Percentiles rank a stretch among this genome's conserved stretches.
Evolutionary conservation across 2,329 filamentous ascomycete species (phyloP).

Genomic region (Penicillium palitans): DNA sequence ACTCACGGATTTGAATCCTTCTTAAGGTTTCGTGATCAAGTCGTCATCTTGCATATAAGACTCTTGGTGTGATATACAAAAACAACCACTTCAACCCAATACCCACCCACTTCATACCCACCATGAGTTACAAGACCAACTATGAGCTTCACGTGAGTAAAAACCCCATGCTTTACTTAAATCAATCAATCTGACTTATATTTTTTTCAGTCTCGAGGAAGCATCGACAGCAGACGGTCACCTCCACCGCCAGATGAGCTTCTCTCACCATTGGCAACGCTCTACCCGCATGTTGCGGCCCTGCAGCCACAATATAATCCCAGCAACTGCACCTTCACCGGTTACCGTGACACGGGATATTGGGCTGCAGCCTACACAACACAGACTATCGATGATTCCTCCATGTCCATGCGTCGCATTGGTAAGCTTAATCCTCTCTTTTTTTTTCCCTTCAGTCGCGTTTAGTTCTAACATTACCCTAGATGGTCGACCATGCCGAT

Average conservation of each 20-base stretch:
- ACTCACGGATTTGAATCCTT: background rate
- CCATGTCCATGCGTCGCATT: constrained; percentile 22
- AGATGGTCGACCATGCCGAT: constrained; percentile 31
- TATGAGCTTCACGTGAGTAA: constrained; percentile 41
- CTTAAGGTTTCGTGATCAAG: background rate
- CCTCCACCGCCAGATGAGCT: constrained; percentile 32
- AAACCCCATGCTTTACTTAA: background rate
- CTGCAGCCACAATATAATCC: constrained; percentile 37
- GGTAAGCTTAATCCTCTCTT: constrained; percentile 23
- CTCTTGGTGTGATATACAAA: background rate
- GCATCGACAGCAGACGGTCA: constrained; percentile 30
- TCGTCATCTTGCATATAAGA: constrained; percentile 4
- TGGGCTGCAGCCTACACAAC: constrained; percentile 36
- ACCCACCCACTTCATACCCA: constrained; percentile 11
- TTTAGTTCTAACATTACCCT: constrained; percentile 14
- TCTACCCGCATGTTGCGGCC: constrained; percentile 42
- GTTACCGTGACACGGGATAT: constrained; percentile 33
- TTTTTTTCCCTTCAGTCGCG: constrained; percentile 9
- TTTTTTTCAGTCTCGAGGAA: constrained; percentile 25
- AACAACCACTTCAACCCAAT: background rate
- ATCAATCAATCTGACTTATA: constrained; percentile 1
- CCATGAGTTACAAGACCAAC: constrained; percentile 43
- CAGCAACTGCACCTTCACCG: constrained; percentile 30
- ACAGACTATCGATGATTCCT: constrained; percentile 25
- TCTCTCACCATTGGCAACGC: constrained; percentile 34